Evolutionary conservation across 371 early-diverging fungal species (phyloP), one percentile per base, ranked within the genome.

Genomic region (Mucor indicus): DNA sequence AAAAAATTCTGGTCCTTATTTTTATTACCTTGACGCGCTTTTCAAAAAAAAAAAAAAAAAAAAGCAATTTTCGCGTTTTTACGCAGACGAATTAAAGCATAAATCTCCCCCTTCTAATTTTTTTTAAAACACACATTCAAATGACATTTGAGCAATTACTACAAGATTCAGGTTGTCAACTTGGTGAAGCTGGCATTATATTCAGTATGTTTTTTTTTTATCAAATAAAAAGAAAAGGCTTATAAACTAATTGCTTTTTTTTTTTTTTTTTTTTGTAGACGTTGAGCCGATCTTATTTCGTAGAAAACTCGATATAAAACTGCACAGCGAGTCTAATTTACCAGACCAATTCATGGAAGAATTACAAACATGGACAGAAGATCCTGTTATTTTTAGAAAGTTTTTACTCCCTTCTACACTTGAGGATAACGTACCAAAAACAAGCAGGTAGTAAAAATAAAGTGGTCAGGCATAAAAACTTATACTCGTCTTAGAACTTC

Each of bases 401-500:
- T 67, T 60, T 38, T 47, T 75, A 7, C 38, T 71, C 15, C 72
- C 75, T 22, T 60, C 60, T 3, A 44, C 48, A 4, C 19, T 66
- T 2, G 50, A 57, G 1, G 54, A 52, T 13, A 30, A 31, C 25
- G 59, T 56, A n/a, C 51, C 52, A 10, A 42, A 39, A 24, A 47
- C 54, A 0, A 44, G 16, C 23, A 41, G 67, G 67, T 62, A 59
- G 24, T 43, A 47, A 33, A 30, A 21, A 33, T 20, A 30, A 27
- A 24, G 13, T 35, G 3, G 40, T 19, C 15, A 15, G 32, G 24
- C 11, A 19, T n/a, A 27, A 7, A 27, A 11, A 11, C 11, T 27
- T 27, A 27, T 7, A 21, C 12, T 17, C 2, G 29, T 9, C 12
- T 35, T 30, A 30, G 43, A 15, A 44, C 58, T 17, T 47, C 55